Percentiles rank a stretch among this genome's conserved stretches.
Conservation (phyloP, 1,139 yeast genomes). For the Saccharomyces pastorianus region DNA sequence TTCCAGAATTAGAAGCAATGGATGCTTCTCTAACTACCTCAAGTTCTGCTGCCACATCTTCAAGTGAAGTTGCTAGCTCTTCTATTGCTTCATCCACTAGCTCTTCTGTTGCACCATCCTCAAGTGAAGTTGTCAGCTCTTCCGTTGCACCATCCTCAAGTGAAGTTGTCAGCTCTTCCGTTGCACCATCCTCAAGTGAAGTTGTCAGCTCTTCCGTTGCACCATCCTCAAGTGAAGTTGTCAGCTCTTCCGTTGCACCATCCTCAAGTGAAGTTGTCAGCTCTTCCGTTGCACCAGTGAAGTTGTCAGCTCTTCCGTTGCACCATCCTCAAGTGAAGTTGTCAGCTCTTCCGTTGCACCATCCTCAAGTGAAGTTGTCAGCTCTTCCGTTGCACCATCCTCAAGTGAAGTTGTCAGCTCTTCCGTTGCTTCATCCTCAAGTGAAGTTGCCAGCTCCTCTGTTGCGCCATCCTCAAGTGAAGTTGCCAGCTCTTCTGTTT, state of each 20-base stretch:
- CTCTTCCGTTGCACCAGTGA: neutral
- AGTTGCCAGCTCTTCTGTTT: too few species aligned
- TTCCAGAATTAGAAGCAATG: neutral
- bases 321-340: neutral
- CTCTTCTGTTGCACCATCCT: constrained; percentile 9
- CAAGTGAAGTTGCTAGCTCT: neutral
- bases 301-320: neutral
- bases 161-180: neutral
- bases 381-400: neutral
- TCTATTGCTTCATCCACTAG: neutral
- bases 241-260: neutral
- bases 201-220: too few species aligned
- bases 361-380: too few species aligned
- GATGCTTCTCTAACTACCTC: neutral
- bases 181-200: too few species aligned
- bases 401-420: neutral
- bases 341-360: neutral
- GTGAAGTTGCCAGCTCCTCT: too few species aligned
- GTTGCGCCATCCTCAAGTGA: too few species aligned
- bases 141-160: neutral
- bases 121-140: constrained; percentile 10
- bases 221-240: too few species aligned
- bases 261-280: neutral
- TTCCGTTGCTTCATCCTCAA: neutral
- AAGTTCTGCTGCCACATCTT: neutral